A percentile compares a stretch with the other conserved stretches of the same genome.
These are phyloP conservation scores for Salix suchowensis DNA, from an alignment of 345 rosid genomes.

Conservation along the genomic window DNA sequence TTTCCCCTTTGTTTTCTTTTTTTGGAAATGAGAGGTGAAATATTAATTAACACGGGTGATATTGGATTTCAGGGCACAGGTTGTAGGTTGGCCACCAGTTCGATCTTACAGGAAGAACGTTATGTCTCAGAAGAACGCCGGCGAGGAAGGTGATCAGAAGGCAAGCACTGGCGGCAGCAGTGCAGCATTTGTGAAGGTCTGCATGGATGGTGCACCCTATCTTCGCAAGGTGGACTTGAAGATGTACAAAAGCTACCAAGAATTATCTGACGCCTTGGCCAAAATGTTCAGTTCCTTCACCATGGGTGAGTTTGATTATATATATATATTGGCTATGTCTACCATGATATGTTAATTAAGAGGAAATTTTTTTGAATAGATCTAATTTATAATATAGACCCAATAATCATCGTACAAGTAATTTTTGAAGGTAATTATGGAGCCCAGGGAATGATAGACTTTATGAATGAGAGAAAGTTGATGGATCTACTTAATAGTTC, in stretches of 20 bases:
- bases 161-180: constrained; percentile 22
- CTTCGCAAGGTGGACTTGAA: constrained; percentile 92
- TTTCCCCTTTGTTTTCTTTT: too few relatives aligned
- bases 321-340: neutral
- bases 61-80: constrained; percentile 55
- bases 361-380: neutral
- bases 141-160: constrained; percentile 25
- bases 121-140: constrained; percentile 57
- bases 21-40: neutral
- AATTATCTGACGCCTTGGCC: constrained; percentile 80
- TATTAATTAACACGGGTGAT: neutral
- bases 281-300: constrained; percentile 97
- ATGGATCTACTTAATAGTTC: constrained; percentile 87
- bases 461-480: constrained; percentile 92
- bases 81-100: constrained; percentile 98
- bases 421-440: constrained; percentile 47
- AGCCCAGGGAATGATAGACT: constrained; percentile 85
- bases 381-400: neutral
- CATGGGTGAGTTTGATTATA: constrained; percentile 51
- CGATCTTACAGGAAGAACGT: constrained; percentile 83
- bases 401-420: neutral
- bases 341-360: neutral
- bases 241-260: constrained; percentile 79
- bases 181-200: constrained; percentile 84
- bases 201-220: constrained; percentile 98